A percentile compares a stretch with the other conserved stretches of the same genome.
Evolutionary conservation across 148 eudicot genomes (phyloP).

Genomic region (Chenopodium album): DNA sequence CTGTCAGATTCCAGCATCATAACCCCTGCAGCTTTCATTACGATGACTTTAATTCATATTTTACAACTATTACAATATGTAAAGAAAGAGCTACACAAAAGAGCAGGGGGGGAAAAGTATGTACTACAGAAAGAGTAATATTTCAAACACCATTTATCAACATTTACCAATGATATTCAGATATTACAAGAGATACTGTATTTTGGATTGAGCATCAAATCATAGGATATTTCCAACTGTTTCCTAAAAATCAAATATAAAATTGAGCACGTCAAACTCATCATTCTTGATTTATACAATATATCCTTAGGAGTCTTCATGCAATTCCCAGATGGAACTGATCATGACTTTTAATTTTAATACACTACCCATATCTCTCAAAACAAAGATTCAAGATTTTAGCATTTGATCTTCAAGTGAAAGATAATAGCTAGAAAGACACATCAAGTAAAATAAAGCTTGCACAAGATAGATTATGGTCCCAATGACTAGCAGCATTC

Average conservation of each 20-base stretch:
- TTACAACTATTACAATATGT: neutral
- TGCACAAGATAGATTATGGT: neutral
- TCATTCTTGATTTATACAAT: neutral
- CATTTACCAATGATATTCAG: neutral
- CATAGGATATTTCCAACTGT: neutral
- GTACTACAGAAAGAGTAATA: neutral
- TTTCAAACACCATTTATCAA: neutral
- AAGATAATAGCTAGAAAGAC: neutral
- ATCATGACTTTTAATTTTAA: neutral
- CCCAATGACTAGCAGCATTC: neutral
- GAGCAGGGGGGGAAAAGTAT: too few species aligned
- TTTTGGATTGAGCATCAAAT: neutral
- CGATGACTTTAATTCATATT: neutral
- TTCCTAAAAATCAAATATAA: neutral
- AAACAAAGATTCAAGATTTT: neutral
- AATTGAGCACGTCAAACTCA: neutral
- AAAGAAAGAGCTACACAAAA: neutral
- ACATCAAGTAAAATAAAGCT: neutral
- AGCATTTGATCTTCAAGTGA: neutral
- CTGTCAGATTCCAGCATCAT: neutral
- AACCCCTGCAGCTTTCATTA: neutral
- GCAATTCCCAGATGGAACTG: neutral
- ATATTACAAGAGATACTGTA: too few species aligned
- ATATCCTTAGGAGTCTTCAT: neutral
- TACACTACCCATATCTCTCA: neutral